phyloP scores from a whole-genome alignment of 768 basidiomycete species.

The Coprinellus aureogranulatus region DNA sequence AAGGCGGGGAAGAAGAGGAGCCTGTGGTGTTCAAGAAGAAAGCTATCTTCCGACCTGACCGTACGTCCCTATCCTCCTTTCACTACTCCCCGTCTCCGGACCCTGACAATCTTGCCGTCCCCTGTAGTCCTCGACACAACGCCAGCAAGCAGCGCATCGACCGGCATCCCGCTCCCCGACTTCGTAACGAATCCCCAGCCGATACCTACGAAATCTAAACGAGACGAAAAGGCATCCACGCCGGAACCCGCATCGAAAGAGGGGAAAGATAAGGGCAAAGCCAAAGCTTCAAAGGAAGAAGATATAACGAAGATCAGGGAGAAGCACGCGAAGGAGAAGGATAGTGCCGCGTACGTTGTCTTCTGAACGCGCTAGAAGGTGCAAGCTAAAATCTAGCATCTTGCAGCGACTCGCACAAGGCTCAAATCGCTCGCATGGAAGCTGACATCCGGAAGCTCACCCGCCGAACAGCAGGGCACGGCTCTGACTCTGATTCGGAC shows the following conservation, averaged over 20 bases:
- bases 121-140: slow-evolving; percentile 38
- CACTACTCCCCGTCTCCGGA: too few relatives aligned
- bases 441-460: slow-evolving; percentile 79
- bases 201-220: slow-evolving; percentile 11
- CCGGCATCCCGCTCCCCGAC: slow-evolving; percentile 32
- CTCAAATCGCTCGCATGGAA: slow-evolving; percentile 86
- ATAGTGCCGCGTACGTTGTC: slow-evolving; percentile 56
- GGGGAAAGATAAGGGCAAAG: slow-evolving; percentile 36
- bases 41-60: slow-evolving; percentile 77
- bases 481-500: slow-evolving; percentile 61
- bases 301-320: slow-evolving; percentile 75
- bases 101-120: slow-evolving; percentile 7
- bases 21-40: slow-evolving; percentile 67
- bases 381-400: too few relatives aligned
- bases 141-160: slow-evolving; percentile 19
- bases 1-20: slow-evolving; percentile 53
- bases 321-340: slow-evolving; percentile 70
- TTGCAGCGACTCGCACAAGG: slow-evolving; percentile 58
- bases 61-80: slow-evolving; percentile 45
- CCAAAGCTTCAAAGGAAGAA: too few relatives aligned
- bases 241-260: slow-evolving; percentile 6
- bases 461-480: slow-evolving; percentile 53
- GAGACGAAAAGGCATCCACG: neutral
- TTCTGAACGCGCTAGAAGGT: too few relatives aligned
- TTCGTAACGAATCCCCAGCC: slow-evolving; percentile 31